phyloP scores from a whole-genome alignment of 768 basidiomycete species.

The Pulveroboletus frians region DNA sequence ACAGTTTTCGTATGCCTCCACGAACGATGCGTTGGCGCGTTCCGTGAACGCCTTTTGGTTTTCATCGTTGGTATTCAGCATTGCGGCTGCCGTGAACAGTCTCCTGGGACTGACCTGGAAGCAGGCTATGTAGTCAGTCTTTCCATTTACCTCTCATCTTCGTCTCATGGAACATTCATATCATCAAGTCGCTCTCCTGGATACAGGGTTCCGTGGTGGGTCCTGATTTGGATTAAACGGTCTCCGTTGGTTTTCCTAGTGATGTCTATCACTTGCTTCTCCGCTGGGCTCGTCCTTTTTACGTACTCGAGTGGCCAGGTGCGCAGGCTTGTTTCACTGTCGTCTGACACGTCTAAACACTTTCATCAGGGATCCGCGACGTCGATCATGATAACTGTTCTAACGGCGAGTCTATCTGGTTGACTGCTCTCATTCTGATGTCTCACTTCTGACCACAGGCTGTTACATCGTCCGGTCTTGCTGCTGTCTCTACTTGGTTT shows the following conservation, averaged over 20 bases:
- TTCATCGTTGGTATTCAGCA: slow-evolving; percentile 50
- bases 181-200: slow-evolving; percentile 45
- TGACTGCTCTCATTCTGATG: background rate
- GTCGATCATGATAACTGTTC: slow-evolving; percentile 58
- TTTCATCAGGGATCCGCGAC: slow-evolving; percentile 49
- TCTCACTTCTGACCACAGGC: slow-evolving; percentile 19
- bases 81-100: slow-evolving; percentile 51
- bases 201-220: slow-evolving; percentile 54
- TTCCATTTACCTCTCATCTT: slow-evolving; percentile 6
- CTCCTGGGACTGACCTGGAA: slow-evolving; percentile 50
- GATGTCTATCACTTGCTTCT: slow-evolving; percentile 78
- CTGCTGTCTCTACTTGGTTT: slow-evolving; percentile 52
- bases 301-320: slow-evolving; percentile 71
- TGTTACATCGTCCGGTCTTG: slow-evolving; percentile 38
- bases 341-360: slow-evolving; percentile 13
- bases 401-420: slow-evolving; percentile 40
- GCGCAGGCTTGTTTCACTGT: slow-evolving; percentile 22
- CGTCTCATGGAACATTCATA: slow-evolving; percentile 13
- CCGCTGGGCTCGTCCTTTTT: slow-evolving; percentile 73
- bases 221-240: slow-evolving; percentile 78
- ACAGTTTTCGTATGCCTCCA: slow-evolving; percentile 35
- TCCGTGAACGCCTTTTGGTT: slow-evolving; percentile 52
- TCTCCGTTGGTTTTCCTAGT: slow-evolving; percentile 81
- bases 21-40: slow-evolving; percentile 33
- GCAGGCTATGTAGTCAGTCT: slow-evolving; percentile 51